Evolutionary conservation across 306 rosid species (phyloP), one percentile per base, ranked within the genome.

Genomic region (Sicyos baderoa): DNA sequence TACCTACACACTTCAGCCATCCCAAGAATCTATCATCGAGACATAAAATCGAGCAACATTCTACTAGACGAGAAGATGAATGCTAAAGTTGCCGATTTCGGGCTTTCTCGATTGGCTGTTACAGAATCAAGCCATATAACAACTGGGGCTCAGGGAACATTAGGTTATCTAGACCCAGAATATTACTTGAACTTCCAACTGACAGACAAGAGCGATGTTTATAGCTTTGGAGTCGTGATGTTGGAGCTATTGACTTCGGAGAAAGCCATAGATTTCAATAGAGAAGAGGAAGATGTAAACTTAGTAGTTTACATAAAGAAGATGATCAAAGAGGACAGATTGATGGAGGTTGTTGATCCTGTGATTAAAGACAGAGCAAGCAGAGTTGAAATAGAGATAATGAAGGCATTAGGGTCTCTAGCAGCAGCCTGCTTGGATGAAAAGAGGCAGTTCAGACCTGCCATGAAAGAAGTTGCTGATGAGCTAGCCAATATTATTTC

Each of bases 361-460:
- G 6, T 74, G 74, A 62, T 91, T 72, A 86, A 70, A 61, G 75
- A 74, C 29, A 91, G 84, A 35, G 87, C 89, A 4, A 81, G 71
- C 32, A 35, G 63, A 44, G 75, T 91, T 16, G 91, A 85, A 78
- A 7, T 85, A 35, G 97, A 91, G 50, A 86, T 90, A 0, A 88
- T 86, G 87, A 86, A 85, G 84, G 94, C 96, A 0, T 18, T 91
- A 72, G 91, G 84, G 4, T 82, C 84, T 83, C 68, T 88, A 70
- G 97, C 96, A 4, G 70, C 87, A 74, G 86, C 88, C 7, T 91
- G 96, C 80, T 84, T 91, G 83, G 96, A 91, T 76, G 97, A 91
- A 55, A 77, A 80, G 19, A 79, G 97, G 79, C 97, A 88, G 85
- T 86, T 85, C 14, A 81, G 91, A 12, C 97, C 96, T 76, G 84